Base-by-base conservation (phyloP, 2,329 filamentous ascomycete genomes). In the Metarhizium guizhouense region DNA sequence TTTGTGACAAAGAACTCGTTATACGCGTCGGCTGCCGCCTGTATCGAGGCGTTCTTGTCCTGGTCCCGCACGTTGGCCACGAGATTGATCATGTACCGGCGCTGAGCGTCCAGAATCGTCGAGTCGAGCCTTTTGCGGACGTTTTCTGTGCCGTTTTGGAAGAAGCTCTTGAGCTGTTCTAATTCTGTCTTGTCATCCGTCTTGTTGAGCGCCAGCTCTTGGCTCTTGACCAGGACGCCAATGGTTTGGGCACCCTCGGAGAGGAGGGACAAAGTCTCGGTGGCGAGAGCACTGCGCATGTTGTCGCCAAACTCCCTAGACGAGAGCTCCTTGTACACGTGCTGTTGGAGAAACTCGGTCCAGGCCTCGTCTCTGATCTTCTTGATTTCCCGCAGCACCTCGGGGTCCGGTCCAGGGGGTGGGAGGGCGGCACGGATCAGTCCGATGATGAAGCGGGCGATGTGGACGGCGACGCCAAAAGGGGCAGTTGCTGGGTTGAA, bases 181-280 rank as follows among this genome's bases (percentile, higher is more conserved):
- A n/a, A 32, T 30, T 47, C 53, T 34, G n/a, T 40, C 11, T 18
- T 38, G 14, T 51, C 49, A 5, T 36, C 16, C 32, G 47, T 50
- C 47, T n/a, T 43, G 30, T 14, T 25, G 25, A 30, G 8, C 34
- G 32, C 16, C 16, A 11, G 32, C 53, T 18, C 40, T 47, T 16
- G 29, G 32, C 18, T 42, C 53, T 14, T 43, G 43, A 14, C 38
- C 43, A 38, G 47, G n/a, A 40, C 30, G 6, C 53, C 53, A 29
- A 54, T 54, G 2, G 53, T 50, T 20, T 54, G 53, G 6, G 53
- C 53, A 16, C 53, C 53, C 8, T 50, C 30, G 13, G 53, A 54
- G 6, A 54, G 45, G 14, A 54, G 34, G 3, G 47, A 43, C 3
- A 54, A 32, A 10, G 47, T 10, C 47, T 54, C 53, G 18, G 49